Evolutionary conservation across 148 eudicot genomes (phyloP).

Genomic region (Nyssa sinensis): DNA sequence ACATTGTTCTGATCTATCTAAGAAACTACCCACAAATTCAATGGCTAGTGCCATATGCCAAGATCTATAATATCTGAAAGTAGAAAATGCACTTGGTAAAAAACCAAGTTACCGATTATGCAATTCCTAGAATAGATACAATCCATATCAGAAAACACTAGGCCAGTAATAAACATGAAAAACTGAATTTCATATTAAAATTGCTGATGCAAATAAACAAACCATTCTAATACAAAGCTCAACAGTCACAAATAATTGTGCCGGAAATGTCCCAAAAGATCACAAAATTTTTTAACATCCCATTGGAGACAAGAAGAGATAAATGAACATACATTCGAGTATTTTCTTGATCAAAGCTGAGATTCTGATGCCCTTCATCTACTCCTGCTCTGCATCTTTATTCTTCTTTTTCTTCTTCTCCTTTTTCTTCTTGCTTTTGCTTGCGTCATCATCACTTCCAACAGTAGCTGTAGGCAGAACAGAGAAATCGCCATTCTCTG

Average conservation of each 20-base stretch:
- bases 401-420: conserved; percentile 72
- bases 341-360: conserved; percentile 3
- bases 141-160: neutral
- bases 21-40: too few relatives aligned
- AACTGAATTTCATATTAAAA: neutral
- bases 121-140: neutral
- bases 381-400: conserved; percentile 50
- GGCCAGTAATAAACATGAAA: neutral
- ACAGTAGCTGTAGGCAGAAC: neutral
- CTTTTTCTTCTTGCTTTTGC: conserved; percentile 50
- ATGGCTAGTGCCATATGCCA: too few relatives aligned
- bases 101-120: neutral
- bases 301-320: neutral
- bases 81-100: neutral
- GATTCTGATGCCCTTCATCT: neutral
- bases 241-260: neutral
- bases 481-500: conserved; percentile 30
- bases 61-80: too few relatives aligned
- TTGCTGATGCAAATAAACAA: neutral
- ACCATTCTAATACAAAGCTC: neutral
- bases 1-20: too few relatives aligned
- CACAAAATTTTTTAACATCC: neutral
- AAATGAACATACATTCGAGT: neutral
- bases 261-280: conserved; percentile 11
- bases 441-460: conserved; percentile 33